Evolutionary conservation across 2,329 filamentous ascomycete species (phyloP), one percentile per base, ranked within the genome.

Genomic region (Ramichloridium luteum): DNA sequence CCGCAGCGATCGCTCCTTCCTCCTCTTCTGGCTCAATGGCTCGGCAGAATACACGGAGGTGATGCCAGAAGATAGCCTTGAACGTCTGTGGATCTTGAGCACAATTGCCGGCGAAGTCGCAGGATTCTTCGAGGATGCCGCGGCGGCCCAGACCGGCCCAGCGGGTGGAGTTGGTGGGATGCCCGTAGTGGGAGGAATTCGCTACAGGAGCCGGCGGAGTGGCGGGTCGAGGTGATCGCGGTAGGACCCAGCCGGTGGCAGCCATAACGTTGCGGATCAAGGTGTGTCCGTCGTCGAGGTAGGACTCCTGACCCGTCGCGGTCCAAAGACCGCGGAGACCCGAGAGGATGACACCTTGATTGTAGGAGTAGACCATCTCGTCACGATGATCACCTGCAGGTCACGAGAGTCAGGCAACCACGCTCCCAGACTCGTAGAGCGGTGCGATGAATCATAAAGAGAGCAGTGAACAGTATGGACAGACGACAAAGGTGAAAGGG

Each of bases 1-100:
- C 46, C 56, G 36, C 3, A 16, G 25, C 0, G 39, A 41, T 9
- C 46, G 43, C 17, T 40, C 45, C 3, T 41, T 45, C 12, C 42
- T 40, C 12, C 32, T 67, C 52, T 6, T 62, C 45, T 0, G 40
- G 31, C 2, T 62, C 65, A 4, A 93, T 57, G 0, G 74, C 68
- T 4, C 68, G 66, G 55, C 88, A 94, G 53, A 94, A 93, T 1
- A 73, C 60, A 0, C 75, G 70, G 2, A 94, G 63, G 51, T 94
- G 88, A 50, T 93, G 82, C 59, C 93, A 93, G 64, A 86, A 93
- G 35, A 94, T 88, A 16, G 83, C 81, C 55, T 94, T 96, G 70
- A 94, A 94, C 0, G 82, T 85, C 48, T 94, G 86, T 0, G 69
- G 70, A 46, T 96, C 72, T 53, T 94, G 85, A 12, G 74, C 84